Conservation (phyloP, 2,329 filamentous ascomycete genomes). For the Purpureocillium lavendulum region DNA sequence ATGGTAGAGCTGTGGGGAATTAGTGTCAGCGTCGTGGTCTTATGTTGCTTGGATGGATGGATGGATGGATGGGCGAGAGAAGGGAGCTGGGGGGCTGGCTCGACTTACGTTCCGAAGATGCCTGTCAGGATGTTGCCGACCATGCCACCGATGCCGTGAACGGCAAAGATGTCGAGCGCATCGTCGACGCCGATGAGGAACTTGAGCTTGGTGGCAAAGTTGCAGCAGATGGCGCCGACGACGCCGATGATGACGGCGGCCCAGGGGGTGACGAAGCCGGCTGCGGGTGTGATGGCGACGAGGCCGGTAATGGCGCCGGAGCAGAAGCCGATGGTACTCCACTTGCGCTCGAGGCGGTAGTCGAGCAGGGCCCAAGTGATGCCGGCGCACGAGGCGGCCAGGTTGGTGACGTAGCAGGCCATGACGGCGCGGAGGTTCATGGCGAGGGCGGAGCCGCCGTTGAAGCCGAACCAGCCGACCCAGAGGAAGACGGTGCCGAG, state of each 20-base stretch:
- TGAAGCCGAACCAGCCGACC: constrained; percentile 97
- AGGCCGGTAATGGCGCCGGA: constrained; percentile 81
- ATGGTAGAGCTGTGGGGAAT: constrained; percentile 50
- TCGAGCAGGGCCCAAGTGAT: constrained; percentile 81
- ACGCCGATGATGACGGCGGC: constrained; percentile 50
- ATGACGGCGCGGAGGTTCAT: constrained; percentile 84
- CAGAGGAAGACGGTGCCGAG: constrained; percentile 71
- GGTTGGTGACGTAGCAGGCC: constrained; percentile 81
- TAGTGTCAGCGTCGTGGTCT: constrained; percentile 8
- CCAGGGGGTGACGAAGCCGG: constrained; percentile 69
- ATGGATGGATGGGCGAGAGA: neutral
- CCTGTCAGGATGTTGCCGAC: constrained; percentile 72
- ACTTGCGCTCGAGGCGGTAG: constrained; percentile 86
- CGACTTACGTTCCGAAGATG: constrained; percentile 60
- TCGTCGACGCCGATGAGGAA: constrained; percentile 70
- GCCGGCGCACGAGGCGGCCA: constrained; percentile 73
- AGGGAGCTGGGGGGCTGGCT: neutral
- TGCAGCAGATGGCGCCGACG: constrained; percentile 59
- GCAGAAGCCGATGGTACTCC: constrained; percentile 90
- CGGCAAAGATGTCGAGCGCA: constrained; percentile 83
- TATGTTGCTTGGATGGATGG: too few relatives aligned
- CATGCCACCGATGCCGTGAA: constrained; percentile 79
- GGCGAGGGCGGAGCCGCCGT: constrained; percentile 72
- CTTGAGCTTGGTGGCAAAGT: constrained; percentile 82
- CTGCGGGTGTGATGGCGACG: constrained; percentile 78